Conservation (phyloP, 306 rosid genomes). For the Cucurbita maxima region DNA sequence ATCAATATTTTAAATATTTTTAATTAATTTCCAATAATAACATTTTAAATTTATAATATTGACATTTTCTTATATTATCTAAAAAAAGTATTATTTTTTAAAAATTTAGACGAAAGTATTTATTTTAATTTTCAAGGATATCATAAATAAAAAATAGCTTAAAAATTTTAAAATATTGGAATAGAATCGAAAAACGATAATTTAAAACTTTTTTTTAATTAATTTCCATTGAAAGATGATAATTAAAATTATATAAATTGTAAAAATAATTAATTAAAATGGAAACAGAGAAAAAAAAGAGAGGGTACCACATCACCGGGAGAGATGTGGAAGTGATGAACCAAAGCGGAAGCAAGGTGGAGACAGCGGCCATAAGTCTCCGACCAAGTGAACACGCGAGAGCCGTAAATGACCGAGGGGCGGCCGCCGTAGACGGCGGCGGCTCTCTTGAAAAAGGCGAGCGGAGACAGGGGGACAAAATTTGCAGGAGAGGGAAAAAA, state of each 20-base stretch:
- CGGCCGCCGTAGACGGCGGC: conserved; percentile 24
- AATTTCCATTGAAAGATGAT: no score
- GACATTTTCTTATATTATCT: no score
- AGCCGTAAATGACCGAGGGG: conserved; percentile 27
- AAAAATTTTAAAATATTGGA: no score
- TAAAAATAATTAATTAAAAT: not conserved
- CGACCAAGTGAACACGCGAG: conserved; percentile 32
- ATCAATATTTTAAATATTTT: no score
- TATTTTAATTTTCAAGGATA: no score
- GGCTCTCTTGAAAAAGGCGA: conserved; percentile 42
- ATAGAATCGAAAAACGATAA: no score
- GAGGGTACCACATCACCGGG: conserved; percentile 31
- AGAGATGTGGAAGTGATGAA: conserved; percentile 34
- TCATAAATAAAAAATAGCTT: no score
- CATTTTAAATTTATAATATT: no score
- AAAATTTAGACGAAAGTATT: no score
- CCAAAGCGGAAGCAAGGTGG: conserved; percentile 44
- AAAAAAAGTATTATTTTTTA: no score
- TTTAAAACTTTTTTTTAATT: not conserved
- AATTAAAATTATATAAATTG: not conserved
- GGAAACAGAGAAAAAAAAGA: not conserved
- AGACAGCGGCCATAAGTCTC: conserved; percentile 43
- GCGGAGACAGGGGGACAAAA: conserved; percentile 34
- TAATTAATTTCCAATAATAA: no score
- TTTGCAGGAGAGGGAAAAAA: conserved; percentile 22